Conservation (phyloP, 768 basidiomycete species). For the Amanita rubescens region DNA sequence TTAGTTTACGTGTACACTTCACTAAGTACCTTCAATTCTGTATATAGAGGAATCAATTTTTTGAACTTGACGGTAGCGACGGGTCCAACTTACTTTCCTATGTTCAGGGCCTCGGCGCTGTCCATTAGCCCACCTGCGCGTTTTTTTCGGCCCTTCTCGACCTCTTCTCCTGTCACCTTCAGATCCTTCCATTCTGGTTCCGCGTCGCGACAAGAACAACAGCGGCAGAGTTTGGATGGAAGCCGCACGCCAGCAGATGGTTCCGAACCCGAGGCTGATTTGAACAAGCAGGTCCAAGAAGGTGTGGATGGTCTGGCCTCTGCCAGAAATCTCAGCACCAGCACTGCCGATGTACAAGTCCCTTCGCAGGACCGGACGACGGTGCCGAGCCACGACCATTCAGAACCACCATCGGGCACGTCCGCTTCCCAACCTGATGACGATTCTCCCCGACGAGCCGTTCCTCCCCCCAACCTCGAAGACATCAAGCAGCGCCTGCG, state of each 20-base stretch:
- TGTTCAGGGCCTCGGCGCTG: conserved; percentile 27
- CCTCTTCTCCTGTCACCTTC: conserved; percentile 16
- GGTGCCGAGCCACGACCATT: not conserved
- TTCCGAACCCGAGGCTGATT: not conserved
- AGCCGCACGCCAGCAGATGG: not conserved
- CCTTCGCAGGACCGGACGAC: not conserved
- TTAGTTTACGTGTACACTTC: not conserved
- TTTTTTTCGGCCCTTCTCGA: conserved; percentile 23
- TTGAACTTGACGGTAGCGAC: not conserved
- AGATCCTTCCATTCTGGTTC: not conserved
- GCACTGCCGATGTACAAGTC: too few relatives aligned
- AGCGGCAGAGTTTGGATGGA: conserved; percentile 1
- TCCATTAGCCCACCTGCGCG: conserved; percentile 15
- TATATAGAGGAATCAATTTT: too few relatives aligned
- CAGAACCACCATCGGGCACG: not conserved
- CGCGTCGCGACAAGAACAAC: not conserved
- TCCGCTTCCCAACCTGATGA: not conserved
- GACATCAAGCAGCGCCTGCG: conserved; percentile 31
- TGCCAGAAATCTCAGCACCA: too few relatives aligned
- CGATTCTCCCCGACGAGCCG: not conserved
- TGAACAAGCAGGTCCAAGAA: not conserved
- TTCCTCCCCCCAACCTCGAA: conserved; percentile 18
- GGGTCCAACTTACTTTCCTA: conserved; percentile 7
- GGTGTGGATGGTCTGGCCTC: not conserved
- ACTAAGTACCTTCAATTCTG: not conserved